Evolutionary conservation across 805 yeast species (phyloP), one percentile per base, ranked within the genome.

Genomic region (Debaryomyces castellii): DNA sequence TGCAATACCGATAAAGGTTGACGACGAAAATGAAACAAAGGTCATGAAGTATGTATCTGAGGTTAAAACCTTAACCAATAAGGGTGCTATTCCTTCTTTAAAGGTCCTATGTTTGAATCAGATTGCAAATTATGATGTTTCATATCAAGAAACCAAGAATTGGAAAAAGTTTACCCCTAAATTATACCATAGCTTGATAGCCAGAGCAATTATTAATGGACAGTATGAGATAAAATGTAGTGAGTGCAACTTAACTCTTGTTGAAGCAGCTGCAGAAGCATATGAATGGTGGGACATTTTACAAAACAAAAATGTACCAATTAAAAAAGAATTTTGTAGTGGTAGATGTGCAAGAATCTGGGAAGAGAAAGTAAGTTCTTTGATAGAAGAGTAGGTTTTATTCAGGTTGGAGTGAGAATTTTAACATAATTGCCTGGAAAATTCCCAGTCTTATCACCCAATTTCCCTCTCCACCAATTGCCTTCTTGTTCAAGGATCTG

Each of bases 211-310:
- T n/a, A 71, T 75, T 23, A 75, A 74, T 51, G 86, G 76, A 0
- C 63, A 64, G 44, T 70, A 73, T 52, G 73, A 74, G 12, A 84
- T 81, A 47, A 64, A 71, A 0, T 82, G 88, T 56, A 76, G 80
- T 3, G 65, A 67, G 35, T 82, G 88, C 58, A 60, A 67, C 6
- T 47, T 60, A 3, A 64, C 73, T n/a, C 67, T 76, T 3, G 74
- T 81, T 5, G 82, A 81, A 45, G 78, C 84, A 2, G 69, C 73
- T 11, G 87, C 86, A 0, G 83, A 82, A 52, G 71, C 76, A 1
- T 57, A 76, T 49, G 87, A 82, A 56, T 82, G 87, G 87, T 82
- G 88, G 87, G 83, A 82, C 52, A 68, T 81, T 39, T 67, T 76
- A 41, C 74, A 69, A 32, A 76, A 81, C 45, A 67, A 62, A 30